A percentile compares a stretch with the other conserved stretches of the same genome.
phyloP scores from a whole-genome alignment of 2,329 filamentous ascomycete species.

The Trichoderma gracile region DNA sequence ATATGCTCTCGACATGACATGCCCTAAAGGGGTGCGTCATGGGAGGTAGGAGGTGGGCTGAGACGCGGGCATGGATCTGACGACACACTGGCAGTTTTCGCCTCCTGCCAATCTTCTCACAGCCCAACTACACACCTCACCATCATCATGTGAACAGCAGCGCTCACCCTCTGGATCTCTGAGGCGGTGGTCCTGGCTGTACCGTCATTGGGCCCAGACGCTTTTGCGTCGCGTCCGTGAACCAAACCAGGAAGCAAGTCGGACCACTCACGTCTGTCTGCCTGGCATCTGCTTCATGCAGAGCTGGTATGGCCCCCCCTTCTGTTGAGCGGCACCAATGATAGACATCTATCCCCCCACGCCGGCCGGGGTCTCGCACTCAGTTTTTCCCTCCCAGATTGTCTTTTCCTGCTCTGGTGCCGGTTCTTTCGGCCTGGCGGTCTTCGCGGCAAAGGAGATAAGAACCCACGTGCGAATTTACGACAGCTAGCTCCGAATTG shows the following conservation, averaged over 20 bases:
- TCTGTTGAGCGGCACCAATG: slow-evolving; percentile 10
- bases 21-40: slow-evolving; percentile 4
- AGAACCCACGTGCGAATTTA: slow-evolving; percentile 26
- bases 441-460: slow-evolving; percentile 26
- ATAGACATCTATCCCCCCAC: slow-evolving; percentile 19
- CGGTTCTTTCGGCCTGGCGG: slow-evolving; percentile 25
- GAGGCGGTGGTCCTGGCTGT: slow-evolving; percentile 7
- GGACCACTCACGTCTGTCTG: background rate
- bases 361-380: slow-evolving; percentile 3
- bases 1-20: background rate
- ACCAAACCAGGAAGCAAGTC: background rate
- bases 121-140: slow-evolving; percentile 3
- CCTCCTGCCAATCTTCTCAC: slow-evolving; percentile 13
- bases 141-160: slow-evolving; percentile 16
- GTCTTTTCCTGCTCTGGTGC: background rate
- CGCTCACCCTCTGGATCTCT: background rate
- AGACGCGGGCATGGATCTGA: slow-evolving; percentile 23
- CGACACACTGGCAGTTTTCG: slow-evolving; percentile 20
- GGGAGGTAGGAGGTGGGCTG: slow-evolving; percentile 20
- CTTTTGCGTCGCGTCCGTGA: slow-evolving; percentile 1
- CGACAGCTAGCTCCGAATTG: slow-evolving; percentile 24
- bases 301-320: slow-evolving; percentile 15
- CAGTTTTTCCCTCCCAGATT: background rate
- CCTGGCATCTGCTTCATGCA: slow-evolving; percentile 7
- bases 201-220: slow-evolving; percentile 5